Evolutionary conservation across 495 filamentous ascomycete species (phyloP).

Genomic region (Aspergillus steynii): DNA sequence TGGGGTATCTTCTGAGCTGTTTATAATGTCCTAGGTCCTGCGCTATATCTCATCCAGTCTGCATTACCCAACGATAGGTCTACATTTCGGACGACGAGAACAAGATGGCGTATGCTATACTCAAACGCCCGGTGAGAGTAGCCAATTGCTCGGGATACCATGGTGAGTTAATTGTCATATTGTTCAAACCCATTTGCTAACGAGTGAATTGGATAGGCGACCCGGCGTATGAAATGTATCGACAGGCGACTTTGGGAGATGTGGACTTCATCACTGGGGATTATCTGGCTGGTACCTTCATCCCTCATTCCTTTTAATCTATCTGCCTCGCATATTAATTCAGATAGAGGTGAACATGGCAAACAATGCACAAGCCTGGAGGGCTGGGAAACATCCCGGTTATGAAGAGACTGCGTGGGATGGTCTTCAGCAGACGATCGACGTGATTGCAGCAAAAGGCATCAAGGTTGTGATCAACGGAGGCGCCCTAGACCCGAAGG

Average conservation of each 20-base stretch:
- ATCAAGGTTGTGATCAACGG: slow-evolving; percentile 50
- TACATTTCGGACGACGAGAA: too few species aligned
- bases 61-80: too few species aligned
- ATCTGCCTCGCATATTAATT: neutral
- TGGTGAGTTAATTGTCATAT: slow-evolving; percentile 22
- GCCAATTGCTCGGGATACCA: slow-evolving; percentile 52
- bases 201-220: slow-evolving; percentile 29
- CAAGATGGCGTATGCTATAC: too few species aligned
- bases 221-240: slow-evolving; percentile 45
- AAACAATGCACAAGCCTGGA: slow-evolving; percentile 43
- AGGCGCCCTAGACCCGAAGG: slow-evolving; percentile 44
- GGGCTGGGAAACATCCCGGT: slow-evolving; percentile 37
- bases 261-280: slow-evolving; percentile 59
- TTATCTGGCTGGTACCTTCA: slow-evolving; percentile 47
- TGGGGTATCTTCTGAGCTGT: too few species aligned
- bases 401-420: slow-evolving; percentile 48
- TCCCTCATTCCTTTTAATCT: neutral
- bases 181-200: slow-evolving; percentile 2
- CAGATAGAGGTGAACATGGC: slow-evolving; percentile 45
- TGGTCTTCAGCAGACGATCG: slow-evolving; percentile 43
- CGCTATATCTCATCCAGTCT: too few species aligned
- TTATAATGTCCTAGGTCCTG: too few species aligned
- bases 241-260: slow-evolving; percentile 44
- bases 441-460: slow-evolving; percentile 40
- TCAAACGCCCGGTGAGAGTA: slow-evolving; percentile 39